Evolutionary conservation across 192 early-diverging fungal species (phyloP), one percentile per base, ranked within the genome.

Genomic region (Coemansia sp.): DNA sequence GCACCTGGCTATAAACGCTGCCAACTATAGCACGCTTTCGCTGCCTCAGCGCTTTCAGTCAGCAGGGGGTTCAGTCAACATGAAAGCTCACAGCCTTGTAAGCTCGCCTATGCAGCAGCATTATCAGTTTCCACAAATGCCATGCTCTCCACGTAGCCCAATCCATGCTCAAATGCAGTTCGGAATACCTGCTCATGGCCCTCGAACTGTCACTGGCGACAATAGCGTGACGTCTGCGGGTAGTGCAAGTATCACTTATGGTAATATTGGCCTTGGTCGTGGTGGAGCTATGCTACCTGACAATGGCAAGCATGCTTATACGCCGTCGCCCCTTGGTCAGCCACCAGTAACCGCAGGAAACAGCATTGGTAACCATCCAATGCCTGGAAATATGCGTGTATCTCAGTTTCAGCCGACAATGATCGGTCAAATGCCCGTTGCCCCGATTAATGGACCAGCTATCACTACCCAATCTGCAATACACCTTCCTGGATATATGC

Each of bases 291-390:
- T 33, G 21, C 43, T 60, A 30, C 63, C 51, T 2, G 67, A 61
- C 3, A 49, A 22, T 9, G 27, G 12, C 12, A 55, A 48, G 59
- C 47, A 44, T 19, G 55, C 56, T 30, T 76, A 69, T 52, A 60
- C 73, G 34, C 73, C 73, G 33, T 76, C 73, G 14, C 73, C 67
- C 2, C 57, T 76, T 13, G 47, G 73, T 23, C 67, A 69, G 34
- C 34, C 48, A 49, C 63, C 73, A 8, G 24, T 62, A 21, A 51
- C 49, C 33, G 49, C 49, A 25, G 9, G 15, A n/a, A 34, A 30
- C 27, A 30, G 13, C 33, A 15, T 21, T 19, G 25, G 14, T 53
- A 34, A 4, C 15, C 33, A 30, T 8, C 1, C 10, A 8, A 39
- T 53, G 37, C 18, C 52, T 53, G 9, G 5, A 4, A 25, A 50